Conservation (phyloP, 2,329 filamentous ascomycete species). For the Phaeomoniella chlamydospora region DNA sequence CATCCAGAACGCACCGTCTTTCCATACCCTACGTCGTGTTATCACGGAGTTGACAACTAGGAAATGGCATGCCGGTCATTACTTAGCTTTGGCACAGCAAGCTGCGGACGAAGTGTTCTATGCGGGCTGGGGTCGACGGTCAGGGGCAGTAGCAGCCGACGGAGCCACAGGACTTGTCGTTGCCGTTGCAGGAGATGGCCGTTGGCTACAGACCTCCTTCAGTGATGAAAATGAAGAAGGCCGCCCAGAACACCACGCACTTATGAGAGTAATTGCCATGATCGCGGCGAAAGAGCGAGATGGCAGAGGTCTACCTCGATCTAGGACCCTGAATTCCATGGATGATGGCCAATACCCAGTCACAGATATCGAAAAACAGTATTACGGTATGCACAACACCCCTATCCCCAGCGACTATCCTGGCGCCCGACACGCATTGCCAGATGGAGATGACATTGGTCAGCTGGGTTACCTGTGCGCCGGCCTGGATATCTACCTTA, state of each 20-base stretch:
- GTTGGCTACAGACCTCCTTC: conserved; percentile 13
- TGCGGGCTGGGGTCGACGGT: conserved; percentile 20
- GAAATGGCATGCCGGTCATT: conserved; percentile 17
- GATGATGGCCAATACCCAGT: background rate
- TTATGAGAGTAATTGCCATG: conserved; percentile 29
- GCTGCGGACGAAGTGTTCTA: conserved; percentile 22
- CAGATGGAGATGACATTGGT: background rate
- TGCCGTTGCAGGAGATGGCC: conserved; percentile 28
- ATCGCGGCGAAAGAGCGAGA: conserved; percentile 23
- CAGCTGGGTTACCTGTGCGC: conserved; percentile 72
- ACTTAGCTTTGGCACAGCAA: conserved; percentile 22
- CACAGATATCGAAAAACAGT: background rate
- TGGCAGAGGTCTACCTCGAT: conserved; percentile 9
- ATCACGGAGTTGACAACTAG: conserved; percentile 20
- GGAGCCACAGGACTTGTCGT: conserved; percentile 23
- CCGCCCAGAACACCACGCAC: conserved; percentile 28
- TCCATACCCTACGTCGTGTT: conserved; percentile 18
- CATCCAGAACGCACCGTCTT: conserved; percentile 25
- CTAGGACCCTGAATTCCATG: background rate
- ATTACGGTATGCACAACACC: background rate
- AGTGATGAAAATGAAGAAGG: conserved; percentile 16
- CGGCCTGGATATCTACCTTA: conserved; percentile 82
- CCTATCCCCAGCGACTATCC: background rate
- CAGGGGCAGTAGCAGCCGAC: conserved; percentile 31
- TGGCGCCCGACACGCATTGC: background rate